Base-by-base conservation (phyloP, 805 yeast species). In the Saturnispora diversa region DNA sequence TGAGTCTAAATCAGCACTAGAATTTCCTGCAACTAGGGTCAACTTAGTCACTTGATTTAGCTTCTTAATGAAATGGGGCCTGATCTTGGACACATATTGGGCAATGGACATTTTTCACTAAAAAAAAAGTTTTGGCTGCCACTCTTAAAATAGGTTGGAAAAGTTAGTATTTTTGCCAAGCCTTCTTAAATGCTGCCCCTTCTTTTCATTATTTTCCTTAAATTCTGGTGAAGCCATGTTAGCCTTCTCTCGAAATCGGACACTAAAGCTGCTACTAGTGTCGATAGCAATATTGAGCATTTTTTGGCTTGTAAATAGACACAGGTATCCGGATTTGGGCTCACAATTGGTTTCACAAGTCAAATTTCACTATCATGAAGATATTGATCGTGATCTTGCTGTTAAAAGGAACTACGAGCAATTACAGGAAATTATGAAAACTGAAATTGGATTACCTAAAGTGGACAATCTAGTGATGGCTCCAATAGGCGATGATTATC, bases 1-100 rank as follows among this genome's bases (percentile, higher is more conserved):
- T 0, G 97, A 88, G 59, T 90, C 98, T 63, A 92, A 64, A 59
- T 90, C 87, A 0, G 92, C 88, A 4, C 92, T 75, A 52, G 86
- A 92, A 54, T 87, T 87, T 1, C 97, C 97, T 0, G 81, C 64
- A 0, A 80, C 88, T 17, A 80, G 53, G 1, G 53, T 9, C 48
- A 13, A 53, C 6, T 10, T 30, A 19, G 5, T 30, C 11, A 23
- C 17, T 25, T 29, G 37, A 26, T 30, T 16, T 13, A 44, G 19
- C 1, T 24, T 27, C 5, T 42, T 10, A 12, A 37, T 13, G 23
- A 40, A 31, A 16, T 23, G 15, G 17, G 33, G 23, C n/a, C 23
- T 30, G 5, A 30, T 30, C 5, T 21, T 30, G 10, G 17, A n/a
- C 7, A 30, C 23, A 30, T 19, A 30, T 23, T 30, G 17, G 5